Evolutionary conservation across 1,284 basidiomycete species (phyloP), one percentile per base, ranked within the genome.

Genomic region (Bjerkandera adusta): DNA sequence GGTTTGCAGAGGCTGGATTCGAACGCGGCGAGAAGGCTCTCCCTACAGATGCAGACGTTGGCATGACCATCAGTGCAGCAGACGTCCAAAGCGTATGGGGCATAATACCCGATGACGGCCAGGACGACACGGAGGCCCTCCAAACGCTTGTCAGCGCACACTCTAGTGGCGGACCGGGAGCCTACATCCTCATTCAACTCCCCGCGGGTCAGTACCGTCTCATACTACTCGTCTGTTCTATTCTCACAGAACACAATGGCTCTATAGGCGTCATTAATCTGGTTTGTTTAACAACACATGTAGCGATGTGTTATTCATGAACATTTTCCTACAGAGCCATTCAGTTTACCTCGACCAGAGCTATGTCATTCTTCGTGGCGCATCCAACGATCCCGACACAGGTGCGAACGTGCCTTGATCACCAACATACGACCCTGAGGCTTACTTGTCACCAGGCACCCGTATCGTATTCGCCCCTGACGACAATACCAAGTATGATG

Each of bases 401-500:
- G 27, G 27, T 30, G 8, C 27, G 27, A 8, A 8, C n/a, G 27
- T n/a, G n/a, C n/a, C n/a, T n/a, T n/a, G n/a, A n/a, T n/a, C n/a
- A n/a, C n/a, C n/a, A n/a, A n/a, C n/a, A n/a, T n/a, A n/a, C n/a
- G n/a, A n/a, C n/a, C n/a, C n/a, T n/a, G n/a, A n/a, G n/a, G n/a
- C n/a, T n/a, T n/a, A n/a, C n/a, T n/a, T n/a, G n/a, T 30, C 8
- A n/a, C 27, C 27, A 30, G 36, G 36, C 11, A 38, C 36, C 12
- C 12, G 36, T 8, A 15, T 38, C 24, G 36, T 38, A 11, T 38
- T 38, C 21, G 18, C 36, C 8, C 36, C 36, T 10, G 36, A 38
- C 36, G 36, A 38, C 12, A 38, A 38, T 15, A 38, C 36, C 6
- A 38, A 38, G 21, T 38, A 38, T 24, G 36, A 38, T 15, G 36